These are phyloP conservation scores for Sclerotinia minor DNA, from an alignment of 2,329 filamentous ascomycete genomes.

Conservation along the genomic window DNA sequence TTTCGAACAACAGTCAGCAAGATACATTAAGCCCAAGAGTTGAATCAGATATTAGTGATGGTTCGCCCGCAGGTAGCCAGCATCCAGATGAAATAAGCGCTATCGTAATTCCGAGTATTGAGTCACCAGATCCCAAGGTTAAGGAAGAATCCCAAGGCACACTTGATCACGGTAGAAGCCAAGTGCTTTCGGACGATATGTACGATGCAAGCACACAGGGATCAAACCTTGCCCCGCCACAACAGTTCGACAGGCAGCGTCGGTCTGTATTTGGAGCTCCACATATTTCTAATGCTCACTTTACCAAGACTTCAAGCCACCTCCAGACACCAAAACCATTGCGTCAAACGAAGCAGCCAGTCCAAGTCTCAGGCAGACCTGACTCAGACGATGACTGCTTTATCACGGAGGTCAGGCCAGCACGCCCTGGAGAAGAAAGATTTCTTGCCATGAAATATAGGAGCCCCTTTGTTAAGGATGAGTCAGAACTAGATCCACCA, in stretches of 20 bases:
- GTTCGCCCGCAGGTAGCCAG: background rate
- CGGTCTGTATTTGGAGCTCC: background rate
- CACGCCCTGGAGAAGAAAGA: background rate
- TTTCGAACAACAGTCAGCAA: background rate
- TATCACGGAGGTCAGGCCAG: background rate
- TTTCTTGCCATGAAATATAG: background rate
- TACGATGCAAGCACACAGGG: background rate
- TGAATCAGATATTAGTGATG: background rate
- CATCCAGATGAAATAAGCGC: background rate
- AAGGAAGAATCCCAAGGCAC: background rate
- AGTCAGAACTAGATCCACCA: background rate
- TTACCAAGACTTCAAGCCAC: background rate
- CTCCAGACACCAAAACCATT: background rate
- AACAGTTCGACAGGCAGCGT: background rate
- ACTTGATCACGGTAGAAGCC: background rate
- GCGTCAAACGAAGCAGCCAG: background rate
- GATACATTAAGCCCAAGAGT: background rate
- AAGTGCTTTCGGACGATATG: background rate
- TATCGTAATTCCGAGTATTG: background rate
- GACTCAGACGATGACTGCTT: constrained; percentile 17
- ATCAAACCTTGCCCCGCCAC: background rate
- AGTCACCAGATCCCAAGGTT: background rate
- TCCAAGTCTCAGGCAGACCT: background rate
- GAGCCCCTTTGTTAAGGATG: background rate
- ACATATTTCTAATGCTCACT: background rate